Conservation (phyloP, 371 early-diverging fungal genomes). For the Nematocida ausubeli region DNA sequence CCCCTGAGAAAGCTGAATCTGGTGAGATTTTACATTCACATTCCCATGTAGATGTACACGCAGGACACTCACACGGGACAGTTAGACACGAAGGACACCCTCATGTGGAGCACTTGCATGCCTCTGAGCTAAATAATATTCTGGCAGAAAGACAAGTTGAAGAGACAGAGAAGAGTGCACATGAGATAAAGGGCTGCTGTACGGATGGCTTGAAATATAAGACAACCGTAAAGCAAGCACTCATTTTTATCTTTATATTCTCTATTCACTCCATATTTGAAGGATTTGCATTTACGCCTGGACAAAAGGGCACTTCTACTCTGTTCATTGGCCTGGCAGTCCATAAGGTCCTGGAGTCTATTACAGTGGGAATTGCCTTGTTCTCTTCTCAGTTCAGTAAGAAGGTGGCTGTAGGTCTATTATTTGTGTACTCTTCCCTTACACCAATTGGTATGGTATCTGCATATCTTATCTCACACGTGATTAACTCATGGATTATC, state of each 20-base stretch:
- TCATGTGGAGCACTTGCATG: conserved; percentile 27
- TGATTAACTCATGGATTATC: conserved; percentile 16
- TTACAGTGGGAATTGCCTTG: conserved; percentile 53
- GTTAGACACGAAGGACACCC: not conserved
- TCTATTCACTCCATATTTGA: conserved; percentile 59
- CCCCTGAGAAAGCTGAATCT: not conserved
- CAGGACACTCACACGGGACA: not conserved
- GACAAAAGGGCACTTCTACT: not conserved
- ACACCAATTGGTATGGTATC: conserved; percentile 65
- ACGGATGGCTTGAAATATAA: conserved; percentile 51
- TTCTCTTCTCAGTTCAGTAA: conserved; percentile 47
- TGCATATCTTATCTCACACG: conserved; percentile 2
- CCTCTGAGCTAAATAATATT: not conserved
- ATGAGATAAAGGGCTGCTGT: conserved; percentile 42
- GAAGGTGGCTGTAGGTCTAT: not conserved
- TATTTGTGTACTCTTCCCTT: conserved; percentile 48
- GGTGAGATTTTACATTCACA: not conserved
- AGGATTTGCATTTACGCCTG: conserved; percentile 46
- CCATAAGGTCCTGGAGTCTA: conserved; percentile 56
- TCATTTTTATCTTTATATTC: conserved; percentile 55
- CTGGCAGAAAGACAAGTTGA: not conserved
- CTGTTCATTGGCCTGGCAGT: conserved; percentile 43
- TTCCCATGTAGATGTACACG: not conserved
- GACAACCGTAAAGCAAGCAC: conserved; percentile 50
- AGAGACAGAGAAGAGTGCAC: not conserved